These are phyloP conservation scores for Botrytis hyacinthi DNA, from an alignment of 2,329 filamentous ascomycete species.

Conservation along the genomic window DNA sequence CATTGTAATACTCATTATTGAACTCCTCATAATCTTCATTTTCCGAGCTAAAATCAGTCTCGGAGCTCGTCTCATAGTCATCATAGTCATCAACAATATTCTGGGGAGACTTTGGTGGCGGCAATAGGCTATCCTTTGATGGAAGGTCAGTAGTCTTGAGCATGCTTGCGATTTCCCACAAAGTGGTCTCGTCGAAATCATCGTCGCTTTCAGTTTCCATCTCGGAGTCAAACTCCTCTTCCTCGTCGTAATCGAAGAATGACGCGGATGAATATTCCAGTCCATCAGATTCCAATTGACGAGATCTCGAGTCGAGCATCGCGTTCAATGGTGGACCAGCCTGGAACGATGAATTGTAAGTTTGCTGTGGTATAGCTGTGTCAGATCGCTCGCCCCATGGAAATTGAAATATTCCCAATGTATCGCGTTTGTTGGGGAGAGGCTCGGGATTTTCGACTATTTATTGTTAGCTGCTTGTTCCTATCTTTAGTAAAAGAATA, in stretches of 20 bases:
- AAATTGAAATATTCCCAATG: conserved; percentile 64
- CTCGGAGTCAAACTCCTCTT: conserved; percentile 39
- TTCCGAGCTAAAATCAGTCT: conserved; percentile 26
- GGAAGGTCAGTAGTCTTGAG: conserved; percentile 53
- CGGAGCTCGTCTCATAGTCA: conserved; percentile 19
- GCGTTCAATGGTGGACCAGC: conserved; percentile 28
- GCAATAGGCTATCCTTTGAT: conserved; percentile 52
- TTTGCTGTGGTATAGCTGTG: conserved; percentile 46
- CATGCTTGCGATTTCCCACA: conserved; percentile 63
- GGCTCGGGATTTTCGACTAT: conserved; percentile 58
- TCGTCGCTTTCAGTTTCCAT: conserved; percentile 38
- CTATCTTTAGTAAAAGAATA: background rate
- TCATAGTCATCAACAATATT: conserved; percentile 30
- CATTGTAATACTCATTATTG: background rate
- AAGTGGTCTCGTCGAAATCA: conserved; percentile 57
- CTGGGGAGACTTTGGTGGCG: conserved; percentile 24
- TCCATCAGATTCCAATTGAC: conserved; percentile 30
- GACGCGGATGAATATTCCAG: conserved; percentile 40
- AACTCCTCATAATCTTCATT: conserved; percentile 15
- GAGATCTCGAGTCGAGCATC: conserved; percentile 32
- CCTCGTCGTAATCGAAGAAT: conserved; percentile 60
- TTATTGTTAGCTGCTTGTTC: conserved; percentile 19
- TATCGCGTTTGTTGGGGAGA: conserved; percentile 55
- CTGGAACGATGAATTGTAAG: conserved; percentile 33
- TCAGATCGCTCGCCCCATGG: conserved; percentile 65